A percentile compares a stretch with the other conserved stretches of the same genome.
phyloP scores from a whole-genome alignment of 305 asterid genomes.

The Plantago coronopus region DNA sequence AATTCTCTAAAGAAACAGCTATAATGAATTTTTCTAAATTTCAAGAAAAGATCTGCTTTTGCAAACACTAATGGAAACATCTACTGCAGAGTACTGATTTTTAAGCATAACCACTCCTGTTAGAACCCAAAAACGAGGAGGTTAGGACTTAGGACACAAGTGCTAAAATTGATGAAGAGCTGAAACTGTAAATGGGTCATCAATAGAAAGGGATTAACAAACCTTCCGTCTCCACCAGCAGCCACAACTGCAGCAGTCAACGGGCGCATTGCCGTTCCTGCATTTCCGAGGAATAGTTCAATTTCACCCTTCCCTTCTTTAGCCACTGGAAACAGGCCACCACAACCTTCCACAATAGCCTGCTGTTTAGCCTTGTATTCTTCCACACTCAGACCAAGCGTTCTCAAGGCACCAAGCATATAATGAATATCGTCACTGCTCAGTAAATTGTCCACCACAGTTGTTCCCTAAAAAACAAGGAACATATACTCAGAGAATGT shows the following conservation, averaged over 20 bases:
- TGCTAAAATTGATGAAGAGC: constrained; percentile 5
- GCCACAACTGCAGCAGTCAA: constrained; percentile 95
- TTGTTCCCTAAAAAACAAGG: constrained; percentile 60
- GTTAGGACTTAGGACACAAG: not conserved
- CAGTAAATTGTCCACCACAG: constrained; percentile 88
- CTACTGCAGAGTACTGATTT: too few relatives aligned
- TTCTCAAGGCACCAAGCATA: constrained; percentile 89
- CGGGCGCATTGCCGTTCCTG: constrained; percentile 99
- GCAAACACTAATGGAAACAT: too few relatives aligned
- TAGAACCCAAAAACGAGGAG: not conserved
- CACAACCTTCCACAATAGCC: constrained; percentile 84
- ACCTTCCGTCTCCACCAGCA: constrained; percentile 91
- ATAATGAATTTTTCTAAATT: too few relatives aligned
- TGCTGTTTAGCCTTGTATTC: constrained; percentile 67
- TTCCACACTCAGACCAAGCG: constrained; percentile 85
- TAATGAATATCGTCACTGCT: constrained; percentile 91
- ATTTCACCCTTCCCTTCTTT: constrained; percentile 73
- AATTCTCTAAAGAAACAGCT: too few relatives aligned
- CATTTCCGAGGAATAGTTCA: constrained; percentile 95
- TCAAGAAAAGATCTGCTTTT: too few relatives aligned
- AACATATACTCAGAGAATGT: too few relatives aligned
- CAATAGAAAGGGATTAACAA: constrained; percentile 19
- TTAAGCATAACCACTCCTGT: too few relatives aligned
- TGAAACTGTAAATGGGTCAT: not conserved
- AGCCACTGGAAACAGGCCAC: constrained; percentile 80